These are phyloP conservation scores for Hyaloscypha finlandica DNA, from an alignment of 495 filamentous ascomycete genomes.

Conservation along the genomic window DNA sequence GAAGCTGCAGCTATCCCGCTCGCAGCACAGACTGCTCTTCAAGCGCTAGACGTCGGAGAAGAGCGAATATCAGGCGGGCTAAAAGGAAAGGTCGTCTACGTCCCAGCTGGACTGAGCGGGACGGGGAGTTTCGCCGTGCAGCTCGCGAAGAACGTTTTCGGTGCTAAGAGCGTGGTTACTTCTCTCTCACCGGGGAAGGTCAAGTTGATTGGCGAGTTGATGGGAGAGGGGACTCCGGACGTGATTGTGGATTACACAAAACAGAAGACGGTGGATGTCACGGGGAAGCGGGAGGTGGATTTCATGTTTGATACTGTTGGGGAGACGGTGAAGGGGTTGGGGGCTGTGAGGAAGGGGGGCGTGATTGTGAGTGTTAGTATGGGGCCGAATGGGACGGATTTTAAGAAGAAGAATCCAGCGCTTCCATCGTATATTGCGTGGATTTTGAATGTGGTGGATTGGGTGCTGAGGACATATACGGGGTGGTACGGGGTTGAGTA, in stretches of 20 bases:
- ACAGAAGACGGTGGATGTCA: constrained; percentile 40
- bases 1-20: constrained; percentile 41
- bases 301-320: constrained; percentile 55
- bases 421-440: constrained; percentile 39
- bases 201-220: constrained; percentile 41
- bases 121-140: constrained; percentile 51
- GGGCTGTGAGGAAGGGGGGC: constrained; percentile 42
- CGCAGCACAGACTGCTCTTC: constrained; percentile 43
- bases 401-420: constrained; percentile 38
- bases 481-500: constrained; percentile 41
- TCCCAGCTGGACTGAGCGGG: constrained; percentile 54
- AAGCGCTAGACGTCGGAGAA: constrained; percentile 45
- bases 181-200: constrained; percentile 57
- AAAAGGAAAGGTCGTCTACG: constrained; percentile 56
- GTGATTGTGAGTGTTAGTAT: constrained; percentile 44
- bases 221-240: constrained; percentile 32
- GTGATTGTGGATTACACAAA: constrained; percentile 54
- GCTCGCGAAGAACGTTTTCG: constrained; percentile 55
- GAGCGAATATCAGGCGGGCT: constrained; percentile 39
- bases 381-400: constrained; percentile 37
- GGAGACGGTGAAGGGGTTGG: constrained; percentile 36
- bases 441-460: constrained; percentile 40
- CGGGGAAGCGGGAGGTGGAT: constrained; percentile 50
- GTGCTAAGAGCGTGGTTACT: constrained; percentile 50
- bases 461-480: constrained; percentile 33